Conservation (phyloP, 768 basidiomycete genomes). For the Gloeophyllum trabeum region DNA sequence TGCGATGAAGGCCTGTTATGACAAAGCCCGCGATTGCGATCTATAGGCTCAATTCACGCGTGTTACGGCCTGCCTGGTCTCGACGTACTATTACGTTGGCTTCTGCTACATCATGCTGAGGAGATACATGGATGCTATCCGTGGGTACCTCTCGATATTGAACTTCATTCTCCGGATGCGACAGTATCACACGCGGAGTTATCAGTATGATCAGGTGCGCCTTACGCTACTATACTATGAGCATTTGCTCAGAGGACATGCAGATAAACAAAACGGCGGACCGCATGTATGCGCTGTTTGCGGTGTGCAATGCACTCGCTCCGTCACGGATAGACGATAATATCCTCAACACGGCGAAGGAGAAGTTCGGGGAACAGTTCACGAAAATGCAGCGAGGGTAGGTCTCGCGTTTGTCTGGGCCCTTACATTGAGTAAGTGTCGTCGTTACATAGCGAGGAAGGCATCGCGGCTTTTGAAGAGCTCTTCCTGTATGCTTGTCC, state of each 20-base stretch:
- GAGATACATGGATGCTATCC: conserved; percentile 91
- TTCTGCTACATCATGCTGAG: conserved; percentile 95
- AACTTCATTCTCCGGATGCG: conserved; percentile 96
- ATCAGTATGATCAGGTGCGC: conserved; percentile 88
- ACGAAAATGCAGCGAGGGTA: conserved; percentile 77
- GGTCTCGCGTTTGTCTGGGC: conserved; percentile 20
- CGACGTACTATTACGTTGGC: conserved; percentile 91
- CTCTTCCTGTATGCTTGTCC: conserved; percentile 93
- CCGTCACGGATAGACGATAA: conserved; percentile 91
- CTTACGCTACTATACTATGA: no score
- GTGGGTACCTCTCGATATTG: conserved; percentile 83
- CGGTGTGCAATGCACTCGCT: conserved; percentile 86
- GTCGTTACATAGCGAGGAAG: conserved; percentile 40
- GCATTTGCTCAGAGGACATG: not conserved
- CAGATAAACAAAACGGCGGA: conserved; percentile 97
- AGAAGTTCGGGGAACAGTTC: conserved; percentile 88
- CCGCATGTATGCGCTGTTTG: conserved; percentile 93
- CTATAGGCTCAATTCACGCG: conserved; percentile 77
- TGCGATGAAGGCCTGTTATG: no score
- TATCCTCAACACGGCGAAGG: conserved; percentile 86
- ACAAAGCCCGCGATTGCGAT: no score
- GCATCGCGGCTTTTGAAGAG: conserved; percentile 76
- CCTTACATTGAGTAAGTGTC: not conserved
- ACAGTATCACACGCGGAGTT: conserved; percentile 92
- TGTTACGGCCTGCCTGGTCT: conserved; percentile 94